These are phyloP conservation scores for Claviceps humidiphila DNA, from an alignment of 2,329 filamentous ascomycete species.

Conservation along the genomic window DNA sequence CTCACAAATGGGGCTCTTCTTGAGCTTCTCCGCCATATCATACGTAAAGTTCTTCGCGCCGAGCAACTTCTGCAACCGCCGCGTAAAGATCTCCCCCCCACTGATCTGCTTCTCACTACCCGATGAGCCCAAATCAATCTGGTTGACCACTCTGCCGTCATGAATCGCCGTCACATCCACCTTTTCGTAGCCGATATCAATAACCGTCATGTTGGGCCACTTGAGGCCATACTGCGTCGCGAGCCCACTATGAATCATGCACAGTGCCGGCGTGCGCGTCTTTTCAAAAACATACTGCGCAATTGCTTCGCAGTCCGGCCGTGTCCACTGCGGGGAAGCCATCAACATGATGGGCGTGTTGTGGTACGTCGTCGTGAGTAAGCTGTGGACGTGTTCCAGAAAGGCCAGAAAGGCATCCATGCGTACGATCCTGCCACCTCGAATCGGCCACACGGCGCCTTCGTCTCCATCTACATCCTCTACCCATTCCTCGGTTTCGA, in stretches of 20 bases:
- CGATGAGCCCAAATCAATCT: slow-evolving; percentile 45
- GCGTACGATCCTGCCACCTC: slow-evolving; percentile 67
- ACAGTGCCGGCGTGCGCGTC: slow-evolving; percentile 86
- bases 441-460: slow-evolving; percentile 79
- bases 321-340: slow-evolving; percentile 79
- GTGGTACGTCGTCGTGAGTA: slow-evolving; percentile 82
- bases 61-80: slow-evolving; percentile 55
- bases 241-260: slow-evolving; percentile 76
- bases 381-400: slow-evolving; percentile 80
- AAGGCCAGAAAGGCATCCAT: slow-evolving; percentile 92
- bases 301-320: slow-evolving; percentile 73
- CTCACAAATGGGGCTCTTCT: slow-evolving; percentile 53
- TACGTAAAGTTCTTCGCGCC: slow-evolving; percentile 42
- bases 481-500: slow-evolving; percentile 57
- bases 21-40: slow-evolving; percentile 59
- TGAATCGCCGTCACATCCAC: slow-evolving; percentile 84
- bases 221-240: slow-evolving; percentile 77
- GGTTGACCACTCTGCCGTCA: slow-evolving; percentile 64
- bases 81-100: slow-evolving; percentile 80
- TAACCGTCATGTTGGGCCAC: slow-evolving; percentile 63
- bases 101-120: slow-evolving; percentile 41
- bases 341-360: slow-evolving; percentile 92
- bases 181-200: slow-evolving; percentile 87
- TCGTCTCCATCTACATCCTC: slow-evolving; percentile 82
- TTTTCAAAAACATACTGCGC: slow-evolving; percentile 95